Evolutionary conservation across 2,329 filamentous ascomycete genomes (phyloP), one percentile per base, ranked within the genome.

Genomic region (Pseudocercospora macadamiae): DNA sequence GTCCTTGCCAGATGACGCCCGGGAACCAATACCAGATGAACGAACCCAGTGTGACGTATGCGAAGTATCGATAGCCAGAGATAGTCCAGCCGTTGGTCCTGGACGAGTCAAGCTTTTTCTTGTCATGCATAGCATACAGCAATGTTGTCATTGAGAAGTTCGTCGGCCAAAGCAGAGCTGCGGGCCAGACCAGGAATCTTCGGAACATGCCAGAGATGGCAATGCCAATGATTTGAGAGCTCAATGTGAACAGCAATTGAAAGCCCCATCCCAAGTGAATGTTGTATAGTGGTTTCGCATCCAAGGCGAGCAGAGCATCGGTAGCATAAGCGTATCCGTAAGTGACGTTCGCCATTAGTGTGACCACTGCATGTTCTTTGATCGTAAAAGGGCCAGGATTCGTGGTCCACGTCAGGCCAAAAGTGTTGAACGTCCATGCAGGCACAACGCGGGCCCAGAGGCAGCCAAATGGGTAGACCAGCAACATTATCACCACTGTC

Each of bases 131-230:
- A 0, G 91, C 93, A 3, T 87, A 88, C 70, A 96, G 95, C 89
- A 96, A 93, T 66, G 90, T 88, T 0, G 91, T 90, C 16, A 90
- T 93, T 82, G 93, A 92, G 54, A 96, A 80, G 0, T 91, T 95
- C 16, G 88, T 88, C 0, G 91, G 91, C 91, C 91, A 96, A 37
- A 96, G 91, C 89, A 96, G 93, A 61, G 90, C 90, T 63, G 89
- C 89, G 0, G 91, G 91, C 26, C 89, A 85, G 28, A 96, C 91
- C 6, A 96, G 80, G 70, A 92, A 95, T 44, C 90, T 85, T 59
- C 91, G 82, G 1, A 90, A 89, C 51, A 96, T 79, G 1, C 91
- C 91, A 51, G 91, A 91, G 71, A 96, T 92, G 2, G 90, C 86
- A 72, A 96, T 95, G 8, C 91, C 91, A 37, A 96, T 78, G 36